Evolutionary conservation across 257 asterid genomes (phyloP).

Genomic region (Penstemon newberryi): DNA sequence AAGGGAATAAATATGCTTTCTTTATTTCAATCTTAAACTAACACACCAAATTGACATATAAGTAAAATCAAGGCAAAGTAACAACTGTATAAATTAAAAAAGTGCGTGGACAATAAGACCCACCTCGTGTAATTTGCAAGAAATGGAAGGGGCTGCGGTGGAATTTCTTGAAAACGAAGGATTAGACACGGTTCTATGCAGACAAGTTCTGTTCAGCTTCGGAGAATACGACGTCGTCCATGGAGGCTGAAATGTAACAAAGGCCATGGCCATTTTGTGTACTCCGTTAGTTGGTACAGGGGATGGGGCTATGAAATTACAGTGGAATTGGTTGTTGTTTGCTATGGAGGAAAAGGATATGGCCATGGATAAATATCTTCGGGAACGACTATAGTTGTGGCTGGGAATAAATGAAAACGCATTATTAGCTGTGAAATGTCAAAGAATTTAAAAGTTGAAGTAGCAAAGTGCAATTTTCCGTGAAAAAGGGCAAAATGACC

Average conservation of each 20-base stretch:
- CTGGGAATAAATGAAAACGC: neutral
- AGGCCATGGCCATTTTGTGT: slow-evolving; percentile 28
- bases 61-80: neutral
- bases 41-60: neutral
- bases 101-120: neutral
- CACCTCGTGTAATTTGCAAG: slow-evolving; percentile 42
- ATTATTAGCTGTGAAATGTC: too few species aligned
- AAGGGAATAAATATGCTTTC: neutral
- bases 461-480: too few species aligned
- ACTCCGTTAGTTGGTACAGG: slow-evolving; percentile 14
- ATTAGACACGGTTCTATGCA: slow-evolving; percentile 13
- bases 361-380: neutral
- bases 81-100: neutral
- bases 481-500: too few species aligned
- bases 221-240: slow-evolving; percentile 18
- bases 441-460: too few species aligned
- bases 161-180: slow-evolving; percentile 26
- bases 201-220: slow-evolving; percentile 20
- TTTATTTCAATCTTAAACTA: too few species aligned
- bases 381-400: neutral
- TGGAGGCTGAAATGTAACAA: slow-evolving; percentile 33
- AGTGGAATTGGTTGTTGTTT: neutral
- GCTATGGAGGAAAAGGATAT: neutral
- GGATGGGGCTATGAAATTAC: neutral
- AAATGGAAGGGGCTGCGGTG: slow-evolving; percentile 24